Base-by-base conservation (phyloP, 352 stramenopile genomes). In the Elongisporangium senticosum region DNA sequence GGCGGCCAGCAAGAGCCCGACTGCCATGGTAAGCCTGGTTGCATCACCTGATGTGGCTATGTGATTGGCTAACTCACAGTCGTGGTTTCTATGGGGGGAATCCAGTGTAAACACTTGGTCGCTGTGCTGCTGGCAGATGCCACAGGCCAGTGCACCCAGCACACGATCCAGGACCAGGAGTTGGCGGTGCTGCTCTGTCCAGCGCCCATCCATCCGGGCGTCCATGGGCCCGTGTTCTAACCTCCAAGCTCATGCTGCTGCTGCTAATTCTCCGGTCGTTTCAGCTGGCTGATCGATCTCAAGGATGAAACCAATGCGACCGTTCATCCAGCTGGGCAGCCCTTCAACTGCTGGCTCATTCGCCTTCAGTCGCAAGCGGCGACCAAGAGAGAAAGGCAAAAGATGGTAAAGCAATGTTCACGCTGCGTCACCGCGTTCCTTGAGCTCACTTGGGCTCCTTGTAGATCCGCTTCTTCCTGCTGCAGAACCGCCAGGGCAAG, bases 401-500 rank as follows among this genome's bases (percentile, higher is more conserved):
- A 24, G 24, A 55, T 55, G 51, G 51, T 55, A 23, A 55, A 7
- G 51, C 24, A 17, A 43, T 17, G 33, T 6, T 43, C 33, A 17
- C 11, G 19, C 26, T 58, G 26, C 51, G 13, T 40, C 4, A 50
- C 11, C 2, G 26, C 49, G 17, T 26, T 11, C 14, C 7, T 19
- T 58, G n/a, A 1, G n/a, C 58, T 55, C 33, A 58, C 26, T 68
- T 13, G 53, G n/a, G 7, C 26, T 21, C 21, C 10, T 49, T 15
- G 15, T 17, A 93, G 94, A 98, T 98, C 62, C 87, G 90, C 62
- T 99, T 99, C 79, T 98, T 99, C 62, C 73, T 99, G 58, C 80
- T 99, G 51, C 96, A 99, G 86, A 99, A 99, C 77, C 87, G 94
- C 13, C 96, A 99, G 80, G 97, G 97, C 33, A 99, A 99, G 75